A percentile compares a stretch with the other conserved stretches of the same genome.
These are phyloP conservation scores for Patellaria atrata DNA, from an alignment of 495 filamentous ascomycete genomes.

Conservation along the genomic window DNA sequence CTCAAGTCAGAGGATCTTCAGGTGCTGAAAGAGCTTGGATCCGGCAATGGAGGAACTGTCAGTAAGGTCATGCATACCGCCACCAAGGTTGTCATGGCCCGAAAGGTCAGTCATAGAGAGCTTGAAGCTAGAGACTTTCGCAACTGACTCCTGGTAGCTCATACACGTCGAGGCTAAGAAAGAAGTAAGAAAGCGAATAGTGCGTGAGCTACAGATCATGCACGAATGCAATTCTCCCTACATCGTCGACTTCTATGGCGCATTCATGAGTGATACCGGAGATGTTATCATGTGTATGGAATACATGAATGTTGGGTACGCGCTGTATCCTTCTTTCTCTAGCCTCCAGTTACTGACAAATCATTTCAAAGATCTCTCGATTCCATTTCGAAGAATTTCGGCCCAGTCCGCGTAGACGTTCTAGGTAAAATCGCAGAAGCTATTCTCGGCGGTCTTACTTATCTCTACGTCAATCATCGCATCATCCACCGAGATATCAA, in stretches of 20 bases:
- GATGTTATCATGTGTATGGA: constrained; percentile 99
- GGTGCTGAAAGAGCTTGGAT: constrained; percentile 83
- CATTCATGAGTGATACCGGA: constrained; percentile 86
- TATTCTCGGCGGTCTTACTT: constrained; percentile 83
- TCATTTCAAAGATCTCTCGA: constrained; percentile 61
- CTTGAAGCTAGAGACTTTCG: background rate
- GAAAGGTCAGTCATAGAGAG: constrained; percentile 53
- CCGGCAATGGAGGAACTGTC: constrained; percentile 93
- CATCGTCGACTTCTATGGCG: constrained; percentile 95
- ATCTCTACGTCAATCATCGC: constrained; percentile 83
- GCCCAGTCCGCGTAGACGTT: constrained; percentile 92
- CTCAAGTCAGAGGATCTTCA: constrained; percentile 83
- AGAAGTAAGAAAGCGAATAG: constrained; percentile 87
- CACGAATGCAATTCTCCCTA: constrained; percentile 92
- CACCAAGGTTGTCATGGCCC: constrained; percentile 90
- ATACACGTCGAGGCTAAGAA: constrained; percentile 97
- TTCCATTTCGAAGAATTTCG: constrained; percentile 82
- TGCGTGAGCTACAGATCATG: constrained; percentile 93
- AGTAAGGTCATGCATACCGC: constrained; percentile 94
- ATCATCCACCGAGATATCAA: constrained; percentile 99
- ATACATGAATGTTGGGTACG: constrained; percentile 96
- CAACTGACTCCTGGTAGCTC: constrained; percentile 39
- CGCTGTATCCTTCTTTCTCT: constrained; percentile 5
- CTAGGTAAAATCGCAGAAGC: constrained; percentile 98
- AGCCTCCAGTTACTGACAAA: constrained; percentile 25